A percentile compares a stretch with the other conserved stretches of the same genome.
These are phyloP conservation scores for Nidularia pulvinata DNA, from an alignment of 768 basidiomycete genomes.

Conservation along the genomic window DNA sequence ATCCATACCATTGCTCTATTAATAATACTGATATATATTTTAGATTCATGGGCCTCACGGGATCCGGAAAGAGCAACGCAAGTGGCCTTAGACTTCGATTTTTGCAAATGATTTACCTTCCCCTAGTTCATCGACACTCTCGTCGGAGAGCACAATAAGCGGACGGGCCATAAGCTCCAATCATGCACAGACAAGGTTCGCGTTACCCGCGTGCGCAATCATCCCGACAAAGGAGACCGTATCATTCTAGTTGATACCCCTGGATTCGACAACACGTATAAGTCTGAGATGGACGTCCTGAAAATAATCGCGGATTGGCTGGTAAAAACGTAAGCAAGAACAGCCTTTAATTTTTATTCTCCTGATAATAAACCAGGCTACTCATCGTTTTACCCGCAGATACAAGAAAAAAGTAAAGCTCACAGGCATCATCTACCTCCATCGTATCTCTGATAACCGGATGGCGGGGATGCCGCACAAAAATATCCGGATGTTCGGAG, in stretches of 20 bases:
- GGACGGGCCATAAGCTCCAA: slow-evolving; percentile 1
- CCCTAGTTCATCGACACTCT: slow-evolving; percentile 10
- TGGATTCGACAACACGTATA: slow-evolving; percentile 9
- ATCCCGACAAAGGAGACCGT: background rate
- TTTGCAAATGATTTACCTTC: background rate
- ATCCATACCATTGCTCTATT: background rate
- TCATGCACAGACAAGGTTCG: slow-evolving; percentile 9
- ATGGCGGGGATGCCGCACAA: slow-evolving; percentile 7
- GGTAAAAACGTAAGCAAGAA: slow-evolving; percentile 2
- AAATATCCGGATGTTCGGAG: slow-evolving; percentile 6
- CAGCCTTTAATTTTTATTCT: background rate
- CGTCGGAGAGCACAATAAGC: slow-evolving; percentile 2
- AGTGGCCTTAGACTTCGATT: background rate
- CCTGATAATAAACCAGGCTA: background rate
- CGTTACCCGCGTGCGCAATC: background rate
- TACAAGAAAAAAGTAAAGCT: slow-evolving; percentile 6
- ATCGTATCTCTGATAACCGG: slow-evolving; percentile 32
- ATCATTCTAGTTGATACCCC: slow-evolving; percentile 13
- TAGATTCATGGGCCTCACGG: slow-evolving; percentile 7
- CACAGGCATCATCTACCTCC: slow-evolving; percentile 35
- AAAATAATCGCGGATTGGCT: slow-evolving; percentile 2
- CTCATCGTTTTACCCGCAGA: background rate
- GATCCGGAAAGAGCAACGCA: slow-evolving; percentile 7
- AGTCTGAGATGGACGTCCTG: slow-evolving; percentile 3
- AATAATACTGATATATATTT: background rate